Conservation (phyloP, 2,329 filamentous ascomycete species). For the Fusarium penzigii region DNA sequence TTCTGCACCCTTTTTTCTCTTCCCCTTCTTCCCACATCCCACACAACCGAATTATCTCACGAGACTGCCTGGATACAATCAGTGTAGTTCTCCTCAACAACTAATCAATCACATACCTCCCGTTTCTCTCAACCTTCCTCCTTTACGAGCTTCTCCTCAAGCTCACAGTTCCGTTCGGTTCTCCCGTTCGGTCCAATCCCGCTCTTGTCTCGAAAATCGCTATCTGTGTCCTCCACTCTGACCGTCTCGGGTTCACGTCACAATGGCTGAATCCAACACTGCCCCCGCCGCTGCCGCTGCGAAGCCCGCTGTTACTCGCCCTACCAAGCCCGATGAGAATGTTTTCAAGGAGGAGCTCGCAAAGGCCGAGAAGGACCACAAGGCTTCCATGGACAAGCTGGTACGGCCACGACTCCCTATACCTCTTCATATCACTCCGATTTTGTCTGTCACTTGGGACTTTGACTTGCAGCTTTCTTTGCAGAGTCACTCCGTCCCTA, state of each 20-base stretch:
- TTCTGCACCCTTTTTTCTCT: constrained; percentile 15
- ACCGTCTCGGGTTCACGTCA: constrained; percentile 29
- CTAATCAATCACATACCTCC: constrained; percentile 18
- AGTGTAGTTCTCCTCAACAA: not conserved
- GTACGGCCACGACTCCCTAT: constrained; percentile 34
- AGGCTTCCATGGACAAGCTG: constrained; percentile 66
- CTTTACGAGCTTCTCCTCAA: constrained; percentile 10
- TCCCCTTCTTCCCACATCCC: constrained; percentile 2
- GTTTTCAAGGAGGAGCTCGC: constrained; percentile 77
- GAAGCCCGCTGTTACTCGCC: constrained; percentile 54
- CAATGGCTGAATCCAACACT: constrained; percentile 48
- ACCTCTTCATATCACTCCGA: not conserved
- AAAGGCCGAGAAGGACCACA: constrained; percentile 84
- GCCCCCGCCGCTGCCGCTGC: constrained; percentile 46
- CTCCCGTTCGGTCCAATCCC: constrained; percentile 10
- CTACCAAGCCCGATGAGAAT: constrained; percentile 85
- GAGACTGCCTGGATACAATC: constrained; percentile 4
- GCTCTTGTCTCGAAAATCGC: constrained; percentile 1
- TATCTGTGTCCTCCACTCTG: constrained; percentile 31
- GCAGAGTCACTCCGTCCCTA: too few species aligned
- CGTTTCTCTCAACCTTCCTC: constrained; percentile 14
- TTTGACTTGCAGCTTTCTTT: too few species aligned
- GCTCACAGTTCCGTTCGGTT: constrained; percentile 22
- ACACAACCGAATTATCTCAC: constrained; percentile 8
- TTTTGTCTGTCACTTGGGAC: too few species aligned